A percentile compares a stretch with the other conserved stretches of the same genome.
These are phyloP conservation scores for Skeletonema grethae DNA, from an alignment of 108 stramenopile species.

Conservation along the genomic window DNA sequence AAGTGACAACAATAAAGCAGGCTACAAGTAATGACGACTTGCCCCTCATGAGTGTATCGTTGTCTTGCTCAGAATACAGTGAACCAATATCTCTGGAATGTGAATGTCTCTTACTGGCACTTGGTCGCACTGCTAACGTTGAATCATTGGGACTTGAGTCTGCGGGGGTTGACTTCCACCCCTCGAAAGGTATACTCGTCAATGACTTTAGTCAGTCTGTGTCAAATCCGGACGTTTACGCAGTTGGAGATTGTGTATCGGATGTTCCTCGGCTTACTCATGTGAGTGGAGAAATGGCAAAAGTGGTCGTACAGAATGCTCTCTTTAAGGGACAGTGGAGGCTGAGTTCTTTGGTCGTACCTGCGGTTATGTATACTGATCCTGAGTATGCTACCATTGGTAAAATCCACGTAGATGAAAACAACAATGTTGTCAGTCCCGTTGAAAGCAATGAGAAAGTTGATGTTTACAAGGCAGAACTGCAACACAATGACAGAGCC, in stretches of 20 bases:
- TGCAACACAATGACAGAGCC: conserved; percentile 93
- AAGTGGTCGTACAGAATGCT: conserved; percentile 91
- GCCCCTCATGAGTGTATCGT: conserved; percentile 68
- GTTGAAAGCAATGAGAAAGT: conserved; percentile 14
- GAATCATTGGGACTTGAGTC: conserved; percentile 87
- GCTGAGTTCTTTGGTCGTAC: conserved; percentile 85
- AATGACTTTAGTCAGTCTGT: conserved; percentile 85
- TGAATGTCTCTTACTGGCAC: conserved; percentile 88
- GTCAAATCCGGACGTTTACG: conserved; percentile 86
- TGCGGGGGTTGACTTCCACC: conserved; percentile 81
- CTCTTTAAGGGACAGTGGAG: conserved; percentile 87
- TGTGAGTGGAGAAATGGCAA: conserved; percentile 93
- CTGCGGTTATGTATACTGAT: conserved; percentile 93
- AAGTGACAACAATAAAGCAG: conserved; percentile 60
- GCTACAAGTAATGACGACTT: conserved; percentile 34
- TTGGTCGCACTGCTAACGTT: conserved; percentile 91
- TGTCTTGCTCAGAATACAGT: conserved; percentile 30
- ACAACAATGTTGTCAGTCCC: conserved; percentile 31
- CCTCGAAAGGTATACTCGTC: conserved; percentile 77
- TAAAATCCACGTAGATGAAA: conserved; percentile 67
- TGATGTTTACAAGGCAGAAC: conserved; percentile 65
- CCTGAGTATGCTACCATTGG: conserved; percentile 92
- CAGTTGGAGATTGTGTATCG: conserved; percentile 93
- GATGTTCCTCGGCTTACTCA: conserved; percentile 88
- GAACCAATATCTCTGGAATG: conserved; percentile 54